Base-by-base conservation (phyloP, 257 asterid genomes). In the Gynochthodes officinalis region DNA sequence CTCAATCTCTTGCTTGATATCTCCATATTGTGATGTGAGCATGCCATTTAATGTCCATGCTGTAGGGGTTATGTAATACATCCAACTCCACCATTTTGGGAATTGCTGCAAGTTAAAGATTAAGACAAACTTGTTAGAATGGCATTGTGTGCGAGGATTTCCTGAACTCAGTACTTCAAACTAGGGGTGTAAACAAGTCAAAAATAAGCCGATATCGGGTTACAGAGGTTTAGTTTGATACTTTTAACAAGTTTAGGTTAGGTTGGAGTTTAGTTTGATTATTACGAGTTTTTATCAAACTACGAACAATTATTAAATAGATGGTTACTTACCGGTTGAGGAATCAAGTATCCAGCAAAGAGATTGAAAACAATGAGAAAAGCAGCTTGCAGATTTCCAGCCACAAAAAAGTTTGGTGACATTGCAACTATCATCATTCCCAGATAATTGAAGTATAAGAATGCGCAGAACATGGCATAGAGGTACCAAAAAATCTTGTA, bases 401-500 rank as follows among this genome's bases (percentile, higher is more conserved):
- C 94, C 15, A 86, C 76, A 5, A 83, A 89, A 52, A 80, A 81
- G 80, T 75, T 88, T 55, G 90, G 89, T 0, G 90, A 84, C 7
- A 88, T 76, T 0, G 94, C 61, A 28, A 88, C 73, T 59, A 88
- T n/a, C 83, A 86, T 50, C 90, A 88, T 86, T 1, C 90, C 94
- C 14, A 88, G 75, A 73, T 82, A 88, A 15, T 82, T 84, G 83
- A 77, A 88, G 83, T 81, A 88, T 27, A 88, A 55, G 35, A 88
- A 64, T 2, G 94, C 64, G 58, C 84, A 81, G 60, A 88, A 86
- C 81, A 79, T 84, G 0, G 82, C 18, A 74, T 81, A 86, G 62
- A 84, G 64, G 57, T 82, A 86, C 88, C 87, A 86, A 21, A 86
- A 81, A 23, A 88, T 68, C 81, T 88, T 88, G 54, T 78, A 84